Base-by-base conservation (phyloP, 2,329 filamentous ascomycete genomes). In the Lizonia empirigonia region DNA sequence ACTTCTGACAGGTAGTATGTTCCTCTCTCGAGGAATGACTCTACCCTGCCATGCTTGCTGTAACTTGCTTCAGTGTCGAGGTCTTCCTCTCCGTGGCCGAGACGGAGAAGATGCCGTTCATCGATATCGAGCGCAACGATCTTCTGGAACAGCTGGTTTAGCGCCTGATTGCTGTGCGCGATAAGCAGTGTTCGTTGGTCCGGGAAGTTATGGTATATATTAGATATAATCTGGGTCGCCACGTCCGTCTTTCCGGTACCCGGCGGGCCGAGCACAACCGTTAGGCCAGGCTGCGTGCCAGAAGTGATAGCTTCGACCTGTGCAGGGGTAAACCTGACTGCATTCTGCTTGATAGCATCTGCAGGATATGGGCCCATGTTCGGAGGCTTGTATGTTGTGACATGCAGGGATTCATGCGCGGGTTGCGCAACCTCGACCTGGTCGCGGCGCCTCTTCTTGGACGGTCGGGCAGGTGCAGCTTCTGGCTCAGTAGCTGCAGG, bases 201-300 rank as follows among this genome's bases (percentile, higher is more conserved):
- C 7, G 94, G 92, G 70, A 97, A 99, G 75, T 97, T 96, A 78
- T 97, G 93, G 70, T 99, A 99, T 63, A 99, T 89, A 72, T 97
- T 97, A 78, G 90, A 97, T 76, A 99, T 99, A 70, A 97, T 95
- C 73, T 99, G 94, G 4, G 93, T 97, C 38, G 91, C 92, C 44
- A 99, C 94, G 74, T 99, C 94, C n/a, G 94, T 99, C 78, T 99
- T 99, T 56, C 95, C 94, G 6, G 94, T 99, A 46, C 94, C 94
- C 7, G 94, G 94, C 45, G 94, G 94, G 1, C 94, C 94, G 56
- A 99, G 90, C 62, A 99, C 88, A 38, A 99, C 84, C 1, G 93
- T 97, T 42, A 99, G 80, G 16, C 95, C 94, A 27, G 94, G 93
- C 65, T 99, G 95, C 6, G 90, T 92, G 16, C 94, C 94, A 32